Evolutionary conservation across 192 early-diverging fungal genomes (phyloP).

Genomic region (Umbelopsis sp.): DNA sequence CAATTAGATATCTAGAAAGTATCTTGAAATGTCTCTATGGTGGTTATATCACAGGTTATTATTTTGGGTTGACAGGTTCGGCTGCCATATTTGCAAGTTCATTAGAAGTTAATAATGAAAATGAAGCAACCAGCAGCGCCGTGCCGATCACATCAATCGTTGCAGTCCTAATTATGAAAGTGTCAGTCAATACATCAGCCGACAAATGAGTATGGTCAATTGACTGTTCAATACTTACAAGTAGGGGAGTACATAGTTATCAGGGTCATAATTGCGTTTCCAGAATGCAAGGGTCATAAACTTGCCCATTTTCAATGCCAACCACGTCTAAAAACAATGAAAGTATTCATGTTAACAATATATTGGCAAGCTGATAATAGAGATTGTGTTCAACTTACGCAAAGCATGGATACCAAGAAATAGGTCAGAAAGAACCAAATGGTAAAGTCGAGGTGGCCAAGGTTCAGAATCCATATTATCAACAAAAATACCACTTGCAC

Average conservation of each 20-base stretch:
- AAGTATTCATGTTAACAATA: conserved; percentile 39
- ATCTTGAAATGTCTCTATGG: conserved; percentile 11
- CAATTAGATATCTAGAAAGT: conserved; percentile 21
- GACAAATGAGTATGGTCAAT: not conserved
- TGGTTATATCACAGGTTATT: conserved; percentile 24
- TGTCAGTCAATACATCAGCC: conserved; percentile 3
- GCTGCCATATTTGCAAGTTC: conserved; percentile 19
- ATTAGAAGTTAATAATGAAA: conserved; percentile 36
- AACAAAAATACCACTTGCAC: conserved; percentile 65
- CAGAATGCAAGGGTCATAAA: conserved; percentile 61
- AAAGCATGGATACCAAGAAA: conserved; percentile 56
- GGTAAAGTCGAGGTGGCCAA: conserved; percentile 47
- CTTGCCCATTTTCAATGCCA: conserved; percentile 60
- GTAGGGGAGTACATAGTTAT: conserved; percentile 69
- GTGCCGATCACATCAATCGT: conserved; percentile 74
- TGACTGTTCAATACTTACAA: conserved; percentile 46
- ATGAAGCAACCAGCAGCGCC: conserved; percentile 54
- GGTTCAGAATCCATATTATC: conserved; percentile 49
- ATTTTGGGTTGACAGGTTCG: conserved; percentile 3
- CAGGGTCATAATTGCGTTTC: conserved; percentile 75
- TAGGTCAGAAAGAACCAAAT: conserved; percentile 53
- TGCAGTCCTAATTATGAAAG: conserved; percentile 59
- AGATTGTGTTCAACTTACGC: conserved; percentile 44
- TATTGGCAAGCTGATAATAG: conserved; percentile 1
- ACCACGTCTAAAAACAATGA: conserved; percentile 49